Evolutionary conservation across 179 eudicot species (phyloP).

Genomic region (Silene vulgaris): DNA sequence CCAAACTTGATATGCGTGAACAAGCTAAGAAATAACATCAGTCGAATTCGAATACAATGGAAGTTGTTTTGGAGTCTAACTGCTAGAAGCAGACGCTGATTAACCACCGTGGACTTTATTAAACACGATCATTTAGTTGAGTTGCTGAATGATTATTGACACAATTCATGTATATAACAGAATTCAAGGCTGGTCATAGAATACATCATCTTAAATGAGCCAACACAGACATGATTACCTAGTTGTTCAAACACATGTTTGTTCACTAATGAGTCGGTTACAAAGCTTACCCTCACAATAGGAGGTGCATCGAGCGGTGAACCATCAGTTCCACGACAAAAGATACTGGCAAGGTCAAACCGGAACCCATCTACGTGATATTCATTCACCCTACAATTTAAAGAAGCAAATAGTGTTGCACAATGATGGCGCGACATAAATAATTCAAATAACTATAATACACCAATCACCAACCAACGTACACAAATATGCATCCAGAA

Average conservation of each 20-base stretch:
- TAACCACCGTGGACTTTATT: background rate
- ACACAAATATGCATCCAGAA: background rate
- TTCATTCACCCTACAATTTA: slow-evolving; percentile 68
- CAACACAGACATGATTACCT: background rate
- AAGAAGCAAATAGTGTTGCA: background rate
- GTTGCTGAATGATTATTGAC: background rate
- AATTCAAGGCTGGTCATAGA: slow-evolving; percentile 2
- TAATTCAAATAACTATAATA: background rate
- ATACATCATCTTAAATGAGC: background rate
- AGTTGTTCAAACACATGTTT: slow-evolving; percentile 8
- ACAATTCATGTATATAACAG: background rate
- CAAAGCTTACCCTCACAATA: slow-evolving; percentile 58
- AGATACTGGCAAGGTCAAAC: slow-evolving; percentile 96
- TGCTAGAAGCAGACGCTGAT: background rate
- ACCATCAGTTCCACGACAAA: slow-evolving; percentile 98
- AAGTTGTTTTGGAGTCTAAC: background rate
- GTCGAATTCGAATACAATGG: too few species aligned
- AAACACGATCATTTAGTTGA: background rate
- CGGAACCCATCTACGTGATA: slow-evolving; percentile 99
- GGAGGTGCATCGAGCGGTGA: slow-evolving; percentile 91
- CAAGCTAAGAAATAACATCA: too few species aligned
- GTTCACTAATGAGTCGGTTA: background rate
- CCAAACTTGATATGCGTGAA: too few species aligned
- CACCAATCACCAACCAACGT: background rate
- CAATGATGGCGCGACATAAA: slow-evolving; percentile 12